Conservation (phyloP, 2,329 filamentous ascomycete genomes). For the Ophiostoma sp. region DNA sequence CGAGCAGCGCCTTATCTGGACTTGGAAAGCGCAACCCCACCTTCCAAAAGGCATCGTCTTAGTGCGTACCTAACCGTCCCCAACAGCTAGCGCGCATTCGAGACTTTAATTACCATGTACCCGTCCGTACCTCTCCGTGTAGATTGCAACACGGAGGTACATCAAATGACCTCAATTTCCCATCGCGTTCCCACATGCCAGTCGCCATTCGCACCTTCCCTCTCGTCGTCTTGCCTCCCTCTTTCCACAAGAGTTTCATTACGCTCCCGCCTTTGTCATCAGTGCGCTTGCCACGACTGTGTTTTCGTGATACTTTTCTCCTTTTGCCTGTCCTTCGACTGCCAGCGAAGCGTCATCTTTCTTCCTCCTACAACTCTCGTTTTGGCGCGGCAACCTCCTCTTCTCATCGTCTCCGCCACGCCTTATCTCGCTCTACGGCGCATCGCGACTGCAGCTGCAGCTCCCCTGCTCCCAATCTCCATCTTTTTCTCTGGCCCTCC, state of each 20-base stretch:
- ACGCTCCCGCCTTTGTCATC: background rate
- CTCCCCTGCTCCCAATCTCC: background rate
- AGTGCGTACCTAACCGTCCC: constrained; percentile 3
- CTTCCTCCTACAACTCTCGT: constrained; percentile 6
- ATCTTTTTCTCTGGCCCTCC: background rate
- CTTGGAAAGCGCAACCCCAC: constrained; percentile 8
- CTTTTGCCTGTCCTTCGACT: constrained; percentile 1
- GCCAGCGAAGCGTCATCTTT: background rate
- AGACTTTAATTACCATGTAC: constrained; percentile 15
- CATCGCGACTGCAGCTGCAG: background rate
- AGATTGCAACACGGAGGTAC: background rate
- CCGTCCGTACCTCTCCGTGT: background rate
- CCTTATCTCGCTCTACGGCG: background rate
- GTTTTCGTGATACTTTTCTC: constrained; percentile 7
- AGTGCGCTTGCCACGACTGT: background rate
- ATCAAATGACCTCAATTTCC: background rate
- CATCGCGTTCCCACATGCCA: constrained; percentile 17
- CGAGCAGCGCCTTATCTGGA: background rate
- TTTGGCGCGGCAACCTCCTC: background rate
- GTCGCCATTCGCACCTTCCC: constrained; percentile 9
- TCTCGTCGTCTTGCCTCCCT: constrained; percentile 5
- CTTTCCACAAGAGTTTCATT: background rate
- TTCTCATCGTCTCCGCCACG: background rate
- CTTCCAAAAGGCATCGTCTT: background rate
- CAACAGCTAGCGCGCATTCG: constrained; percentile 17